Evolutionary conservation across 495 filamentous ascomycete genomes (phyloP).

Genomic region (Podospora bellae-mahoneyi): DNA sequence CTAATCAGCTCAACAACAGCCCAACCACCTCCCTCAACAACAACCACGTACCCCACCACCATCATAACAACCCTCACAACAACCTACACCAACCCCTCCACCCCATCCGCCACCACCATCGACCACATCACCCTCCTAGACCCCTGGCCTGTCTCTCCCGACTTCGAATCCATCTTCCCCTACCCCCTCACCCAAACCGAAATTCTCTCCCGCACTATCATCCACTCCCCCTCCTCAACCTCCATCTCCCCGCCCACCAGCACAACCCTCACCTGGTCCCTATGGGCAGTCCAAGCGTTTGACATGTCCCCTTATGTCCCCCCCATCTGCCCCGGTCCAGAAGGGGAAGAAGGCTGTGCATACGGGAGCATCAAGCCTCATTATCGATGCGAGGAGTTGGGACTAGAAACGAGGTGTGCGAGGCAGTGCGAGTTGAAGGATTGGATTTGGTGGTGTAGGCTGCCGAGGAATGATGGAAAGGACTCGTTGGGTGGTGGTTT

Average conservation of each 20-base stretch:
- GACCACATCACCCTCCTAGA: slow-evolving; percentile 24
- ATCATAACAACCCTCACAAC: slow-evolving; percentile 17
- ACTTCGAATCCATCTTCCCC: slow-evolving; percentile 15
- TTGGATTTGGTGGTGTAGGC: slow-evolving; percentile 24
- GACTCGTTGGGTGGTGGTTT: neutral
- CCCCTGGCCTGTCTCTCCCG: slow-evolving; percentile 22
- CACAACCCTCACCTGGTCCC: slow-evolving; percentile 9
- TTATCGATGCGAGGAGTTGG: slow-evolving; percentile 11
- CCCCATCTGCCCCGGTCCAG: slow-evolving; percentile 30
- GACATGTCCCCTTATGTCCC: slow-evolving; percentile 31
- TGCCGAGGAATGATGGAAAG: neutral
- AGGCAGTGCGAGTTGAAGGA: slow-evolving; percentile 25
- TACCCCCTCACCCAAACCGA: slow-evolving; percentile 15
- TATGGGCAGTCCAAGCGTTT: slow-evolving; percentile 18
- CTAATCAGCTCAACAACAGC: neutral
- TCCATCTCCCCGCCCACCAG: slow-evolving; percentile 2
- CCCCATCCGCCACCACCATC: slow-evolving; percentile 9
- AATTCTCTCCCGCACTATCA: slow-evolving; percentile 15
- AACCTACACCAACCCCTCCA: neutral
- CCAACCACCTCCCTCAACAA: neutral
- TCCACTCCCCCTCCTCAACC: slow-evolving; percentile 7
- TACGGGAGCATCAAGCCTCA: slow-evolving; percentile 22
- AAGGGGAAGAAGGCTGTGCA: slow-evolving; percentile 16
- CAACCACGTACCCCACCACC: slow-evolving; percentile 20
- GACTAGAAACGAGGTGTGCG: slow-evolving; percentile 19